These are phyloP conservation scores for Juncus effusus DNA, from an alignment of 176 grass and related monocot genomes.

Conservation along the genomic window DNA sequence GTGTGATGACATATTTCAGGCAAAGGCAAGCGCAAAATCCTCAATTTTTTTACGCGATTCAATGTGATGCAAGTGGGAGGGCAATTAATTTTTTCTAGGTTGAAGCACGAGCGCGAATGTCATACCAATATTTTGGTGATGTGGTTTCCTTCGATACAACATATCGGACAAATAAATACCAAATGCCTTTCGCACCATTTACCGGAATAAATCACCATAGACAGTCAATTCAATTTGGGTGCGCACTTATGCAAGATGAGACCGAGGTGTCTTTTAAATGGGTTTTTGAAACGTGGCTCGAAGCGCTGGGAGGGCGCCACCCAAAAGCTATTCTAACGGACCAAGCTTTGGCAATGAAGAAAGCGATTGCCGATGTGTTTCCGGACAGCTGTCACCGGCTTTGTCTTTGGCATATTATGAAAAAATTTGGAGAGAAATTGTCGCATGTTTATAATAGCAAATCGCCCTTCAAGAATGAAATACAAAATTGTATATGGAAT, in stretches of 20 bases:
- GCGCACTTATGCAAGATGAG: not conserved
- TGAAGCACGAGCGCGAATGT: not conserved
- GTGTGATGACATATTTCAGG: too few relatives aligned
- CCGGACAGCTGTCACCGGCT: not conserved
- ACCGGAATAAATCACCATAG: conserved; percentile 11
- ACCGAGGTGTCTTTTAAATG: not conserved
- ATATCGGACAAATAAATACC: not conserved
- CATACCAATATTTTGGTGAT: conserved; percentile 14
- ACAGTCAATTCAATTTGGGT: not conserved
- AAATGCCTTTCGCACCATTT: not conserved
- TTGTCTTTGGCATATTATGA: conserved; percentile 7
- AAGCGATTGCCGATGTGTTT: not conserved
- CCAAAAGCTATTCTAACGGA: not conserved
- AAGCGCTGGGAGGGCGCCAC: not conserved
- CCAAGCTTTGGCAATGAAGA: conserved; percentile 12
- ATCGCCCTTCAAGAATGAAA: not conserved
- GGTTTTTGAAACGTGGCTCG: conserved; percentile 6
- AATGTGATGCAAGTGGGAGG: fast-evolving
- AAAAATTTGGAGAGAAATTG: not conserved
- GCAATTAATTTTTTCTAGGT: conserved; percentile 1
- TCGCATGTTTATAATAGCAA: not conserved
- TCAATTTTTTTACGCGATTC: conserved; percentile 10
- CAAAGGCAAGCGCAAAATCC: not conserved
- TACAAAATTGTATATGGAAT: not conserved
- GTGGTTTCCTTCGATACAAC: conserved; percentile 18